Percentiles rank a stretch among this genome's conserved stretches.
phyloP scores from a whole-genome alignment of 2,329 filamentous ascomycete species.

The Chrysoporthe austroafricana region DNA sequence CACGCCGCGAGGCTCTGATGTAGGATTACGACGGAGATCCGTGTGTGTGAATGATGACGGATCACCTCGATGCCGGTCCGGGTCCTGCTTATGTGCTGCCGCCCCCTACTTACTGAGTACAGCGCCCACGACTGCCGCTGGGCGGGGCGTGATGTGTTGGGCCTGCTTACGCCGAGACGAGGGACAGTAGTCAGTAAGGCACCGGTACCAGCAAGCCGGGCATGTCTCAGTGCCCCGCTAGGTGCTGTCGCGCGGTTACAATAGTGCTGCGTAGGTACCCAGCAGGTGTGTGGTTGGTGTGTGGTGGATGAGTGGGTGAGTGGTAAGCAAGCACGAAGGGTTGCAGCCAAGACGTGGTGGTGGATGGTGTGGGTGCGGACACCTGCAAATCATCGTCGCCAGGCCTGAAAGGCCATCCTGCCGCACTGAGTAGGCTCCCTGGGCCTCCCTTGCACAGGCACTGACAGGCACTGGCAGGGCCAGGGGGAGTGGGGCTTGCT shows the following conservation, averaged over 20 bases:
- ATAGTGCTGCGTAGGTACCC: too few species aligned
- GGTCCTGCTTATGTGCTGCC: too few species aligned
- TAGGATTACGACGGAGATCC: neutral
- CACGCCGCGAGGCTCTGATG: neutral
- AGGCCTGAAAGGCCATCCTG: conserved; percentile 9
- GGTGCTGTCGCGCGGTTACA: too few species aligned
- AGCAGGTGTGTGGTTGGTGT: too few species aligned
- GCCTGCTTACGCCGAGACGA: neutral
- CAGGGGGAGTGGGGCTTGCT: neutral
- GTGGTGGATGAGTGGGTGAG: too few species aligned
- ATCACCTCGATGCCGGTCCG: too few species aligned
- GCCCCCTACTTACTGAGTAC: too few species aligned
- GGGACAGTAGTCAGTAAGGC: neutral
- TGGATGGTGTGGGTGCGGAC: neutral
- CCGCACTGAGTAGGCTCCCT: neutral
- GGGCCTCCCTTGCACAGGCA: neutral
- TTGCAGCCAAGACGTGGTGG: neutral
- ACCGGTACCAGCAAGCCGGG: neutral
- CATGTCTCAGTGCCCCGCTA: too few species aligned
- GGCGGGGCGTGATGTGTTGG: too few species aligned
- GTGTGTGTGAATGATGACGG: neutral
- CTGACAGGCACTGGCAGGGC: neutral
- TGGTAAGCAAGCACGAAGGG: conserved; percentile 13
- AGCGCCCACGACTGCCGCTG: too few species aligned
- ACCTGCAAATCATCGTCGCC: conserved; percentile 23